Percentiles rank a stretch among this genome's conserved stretches.
phyloP scores from a whole-genome alignment of 306 rosid genomes.

The Dalbergia cultrata region DNA sequence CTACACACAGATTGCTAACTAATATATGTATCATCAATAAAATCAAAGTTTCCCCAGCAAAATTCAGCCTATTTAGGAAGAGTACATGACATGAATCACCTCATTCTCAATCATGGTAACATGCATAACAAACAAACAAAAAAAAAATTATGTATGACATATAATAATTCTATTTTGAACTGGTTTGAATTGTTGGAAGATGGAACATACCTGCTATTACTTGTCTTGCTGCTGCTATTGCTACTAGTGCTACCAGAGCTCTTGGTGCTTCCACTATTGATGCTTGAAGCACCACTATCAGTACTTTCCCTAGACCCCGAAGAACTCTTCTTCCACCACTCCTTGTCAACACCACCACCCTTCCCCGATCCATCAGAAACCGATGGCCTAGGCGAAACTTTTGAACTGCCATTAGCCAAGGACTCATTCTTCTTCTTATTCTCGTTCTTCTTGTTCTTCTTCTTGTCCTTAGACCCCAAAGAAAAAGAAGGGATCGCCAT shows the following conservation, averaged over 20 bases:
- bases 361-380: constrained; percentile 51
- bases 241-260: constrained; percentile 72
- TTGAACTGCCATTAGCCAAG: constrained; percentile 46
- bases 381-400: constrained; percentile 70
- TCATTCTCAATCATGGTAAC: neutral
- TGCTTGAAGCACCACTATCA: constrained; percentile 66
- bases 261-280: constrained; percentile 64
- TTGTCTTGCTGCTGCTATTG: constrained; percentile 48
- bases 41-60: neutral
- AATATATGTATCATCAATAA: neutral
- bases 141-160: neutral
- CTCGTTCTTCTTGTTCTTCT: constrained; percentile 47
- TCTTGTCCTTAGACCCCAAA: constrained; percentile 56
- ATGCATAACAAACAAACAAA: neutral
- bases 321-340: constrained; percentile 83
- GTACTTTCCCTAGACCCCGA: constrained; percentile 47
- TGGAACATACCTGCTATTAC: constrained; percentile 63
- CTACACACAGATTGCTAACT: too few relatives aligned
- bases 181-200: neutral
- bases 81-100: neutral
- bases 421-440: constrained; percentile 55
- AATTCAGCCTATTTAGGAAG: neutral
- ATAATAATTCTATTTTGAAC: neutral
- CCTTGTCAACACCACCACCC: constrained; percentile 58
- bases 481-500: constrained; percentile 73